phyloP scores from a whole-genome alignment of 2,329 filamentous ascomycete genomes.

The Fusarium longipes region DNA sequence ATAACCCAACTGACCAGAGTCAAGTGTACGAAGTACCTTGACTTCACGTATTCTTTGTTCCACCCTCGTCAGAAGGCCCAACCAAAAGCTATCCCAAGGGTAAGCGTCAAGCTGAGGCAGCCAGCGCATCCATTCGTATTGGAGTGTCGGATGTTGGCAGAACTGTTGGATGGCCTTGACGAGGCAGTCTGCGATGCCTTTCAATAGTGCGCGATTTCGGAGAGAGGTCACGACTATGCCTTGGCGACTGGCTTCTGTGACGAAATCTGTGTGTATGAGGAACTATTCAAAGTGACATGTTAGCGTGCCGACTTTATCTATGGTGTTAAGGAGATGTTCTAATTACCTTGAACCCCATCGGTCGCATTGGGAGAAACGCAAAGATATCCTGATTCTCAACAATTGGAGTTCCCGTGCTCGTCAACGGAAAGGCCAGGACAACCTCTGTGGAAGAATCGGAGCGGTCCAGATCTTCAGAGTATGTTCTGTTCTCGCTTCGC shows the following conservation, averaged over 20 bases:
- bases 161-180: constrained; percentile 53
- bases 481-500: constrained; percentile 51
- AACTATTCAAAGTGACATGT: constrained; percentile 51
- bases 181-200: constrained; percentile 54
- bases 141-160: constrained; percentile 52
- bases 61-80: constrained; percentile 42
- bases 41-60: constrained; percentile 17
- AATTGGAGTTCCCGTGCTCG: constrained; percentile 47
- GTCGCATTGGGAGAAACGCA: constrained; percentile 59
- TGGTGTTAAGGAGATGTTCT: accelerated
- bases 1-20: not conserved
- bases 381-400: constrained; percentile 57
- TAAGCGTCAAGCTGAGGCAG: constrained; percentile 50
- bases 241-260: constrained; percentile 58
- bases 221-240: constrained; percentile 53
- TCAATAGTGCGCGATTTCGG: constrained; percentile 53
- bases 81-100: constrained; percentile 48
- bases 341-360: constrained; percentile 56
- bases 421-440: constrained; percentile 60
- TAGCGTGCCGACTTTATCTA: accelerated
- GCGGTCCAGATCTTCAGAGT: constrained; percentile 44
- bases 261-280: constrained; percentile 63
- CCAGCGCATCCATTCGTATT: constrained; percentile 59
- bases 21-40: constrained; percentile 21
- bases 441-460: constrained; percentile 50